Base-by-base conservation (phyloP, 345 rosid species). In the Capsella bursapastoris region DNA sequence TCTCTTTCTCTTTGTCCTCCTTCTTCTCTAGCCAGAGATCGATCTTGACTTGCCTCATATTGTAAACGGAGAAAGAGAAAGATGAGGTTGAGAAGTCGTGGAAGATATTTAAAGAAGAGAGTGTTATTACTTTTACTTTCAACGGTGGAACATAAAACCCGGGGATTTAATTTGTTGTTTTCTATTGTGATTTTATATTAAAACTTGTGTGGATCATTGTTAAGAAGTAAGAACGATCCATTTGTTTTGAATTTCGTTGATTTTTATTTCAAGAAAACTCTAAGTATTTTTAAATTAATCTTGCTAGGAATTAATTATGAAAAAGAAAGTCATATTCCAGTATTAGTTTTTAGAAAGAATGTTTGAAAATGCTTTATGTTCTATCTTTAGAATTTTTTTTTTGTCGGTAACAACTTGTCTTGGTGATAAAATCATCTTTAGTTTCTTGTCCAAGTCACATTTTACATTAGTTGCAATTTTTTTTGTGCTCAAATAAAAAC, bases 1-100 rank as follows among this genome's bases (percentile, higher is more conserved):
- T 71, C 8, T 69, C 51, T n/a, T 76, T 57, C 44, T 76, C 79
- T 12, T 28, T 71, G 3, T 61, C 68, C 1, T 61, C 68, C 1
- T 49, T 15, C 8, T 56, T 44, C 44, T 57, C 66, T 4, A 48
- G 57, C 68, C 62, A 64, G 2, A 32, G 34, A 57, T 65, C 34
- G 56, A 57, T 50, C 67, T 70, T 56, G 76, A 41, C 16, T 16
- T 77, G 70, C 9, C n/a, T 77, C 37, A 2, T 72, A 77, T 77
- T 3, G 80, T 31, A 28, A 62, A 11, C 2, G 8, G 41, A 22
- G 48, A 34, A 35, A 68, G 41, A 43, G 52, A 37, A 16, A 52
- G 16, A n/a, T 13, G 7, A 31, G 66, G n/a, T 10, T 52, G 45
- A 57, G 16, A 22, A 34, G 14, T 32, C 7, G 22, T 56, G 22